These are phyloP conservation scores for Vitis amurensis DNA, from an alignment of 164 flowering plant species.

Conservation along the genomic window DNA sequence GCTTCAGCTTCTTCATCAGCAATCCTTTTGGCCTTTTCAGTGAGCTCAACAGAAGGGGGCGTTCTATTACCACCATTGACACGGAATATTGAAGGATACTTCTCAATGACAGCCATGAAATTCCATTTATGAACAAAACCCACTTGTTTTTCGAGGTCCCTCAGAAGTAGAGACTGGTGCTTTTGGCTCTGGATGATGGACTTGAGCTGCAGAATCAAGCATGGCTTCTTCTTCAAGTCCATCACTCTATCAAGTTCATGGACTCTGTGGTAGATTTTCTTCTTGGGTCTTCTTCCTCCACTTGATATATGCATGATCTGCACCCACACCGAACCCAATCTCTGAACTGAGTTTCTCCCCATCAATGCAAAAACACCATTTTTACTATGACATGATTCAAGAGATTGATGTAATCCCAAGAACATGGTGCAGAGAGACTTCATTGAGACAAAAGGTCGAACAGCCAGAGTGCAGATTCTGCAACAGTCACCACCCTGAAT, in stretches of 20 bases:
- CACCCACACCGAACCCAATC: conserved; percentile 19
- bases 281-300: conserved; percentile 76
- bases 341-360: conserved; percentile 9
- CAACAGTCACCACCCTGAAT: no score
- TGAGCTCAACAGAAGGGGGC: conserved; percentile 64
- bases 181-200: conserved; percentile 68
- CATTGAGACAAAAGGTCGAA: conserved; percentile 23
- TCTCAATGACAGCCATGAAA: conserved; percentile 80
- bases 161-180: conserved; percentile 42
- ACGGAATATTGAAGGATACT: conserved; percentile 71
- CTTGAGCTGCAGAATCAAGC: conserved; percentile 69
- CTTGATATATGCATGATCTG: conserved; percentile 52
- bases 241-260: conserved; percentile 76
- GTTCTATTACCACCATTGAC: conserved; percentile 55
- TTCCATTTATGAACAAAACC: conserved; percentile 94
- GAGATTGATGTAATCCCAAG: neutral
- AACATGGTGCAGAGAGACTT: neutral
- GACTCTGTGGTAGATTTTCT: conserved; percentile 78
- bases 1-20: conserved; percentile 54
- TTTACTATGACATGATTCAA: neutral
- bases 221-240: conserved; percentile 88
- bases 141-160: conserved; percentile 89
- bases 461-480: conserved; percentile 21
- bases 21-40: conserved; percentile 58
- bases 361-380: neutral